These are phyloP conservation scores for Ascochyta koolunga DNA, from an alignment of 2,329 filamentous ascomycete genomes.

Conservation along the genomic window DNA sequence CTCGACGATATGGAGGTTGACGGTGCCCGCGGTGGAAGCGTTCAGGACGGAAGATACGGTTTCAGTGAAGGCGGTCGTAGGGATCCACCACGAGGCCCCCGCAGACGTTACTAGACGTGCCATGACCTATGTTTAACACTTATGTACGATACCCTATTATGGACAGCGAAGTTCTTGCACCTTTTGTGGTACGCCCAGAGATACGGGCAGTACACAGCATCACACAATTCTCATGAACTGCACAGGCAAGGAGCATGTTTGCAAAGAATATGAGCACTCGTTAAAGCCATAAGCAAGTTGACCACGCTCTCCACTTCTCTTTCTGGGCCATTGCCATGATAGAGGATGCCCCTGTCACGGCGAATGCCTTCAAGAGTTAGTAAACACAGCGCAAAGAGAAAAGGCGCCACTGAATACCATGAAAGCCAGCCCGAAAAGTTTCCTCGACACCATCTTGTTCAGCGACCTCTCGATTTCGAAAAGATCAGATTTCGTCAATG, in stretches of 20 bases:
- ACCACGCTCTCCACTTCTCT: too few relatives aligned
- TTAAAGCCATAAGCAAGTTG: too few relatives aligned
- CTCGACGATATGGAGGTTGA: constrained; percentile 53
- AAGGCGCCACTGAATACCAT: too few relatives aligned
- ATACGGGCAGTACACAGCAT: neutral
- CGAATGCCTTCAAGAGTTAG: too few relatives aligned
- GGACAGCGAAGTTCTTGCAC: constrained; percentile 4
- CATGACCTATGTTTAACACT: constrained; percentile 15
- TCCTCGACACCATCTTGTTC: too few relatives aligned
- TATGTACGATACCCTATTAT: constrained; percentile 36
- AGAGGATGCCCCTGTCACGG: too few relatives aligned
- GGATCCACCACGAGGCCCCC: constrained; percentile 42
- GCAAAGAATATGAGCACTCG: neutral
- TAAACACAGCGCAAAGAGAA: too few relatives aligned
- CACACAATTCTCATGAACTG: neutral
- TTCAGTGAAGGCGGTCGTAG: constrained; percentile 42
- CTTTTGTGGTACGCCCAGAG: neutral
- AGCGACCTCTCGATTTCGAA: too few relatives aligned
- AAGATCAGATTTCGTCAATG: too few relatives aligned
- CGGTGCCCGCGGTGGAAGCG: constrained; percentile 42
- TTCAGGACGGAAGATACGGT: constrained; percentile 53
- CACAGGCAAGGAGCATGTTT: constrained; percentile 1
- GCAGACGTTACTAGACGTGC: constrained; percentile 37
- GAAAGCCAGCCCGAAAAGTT: too few relatives aligned
- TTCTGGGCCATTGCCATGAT: too few relatives aligned